Base-by-base conservation (phyloP, 768 basidiomycete species). In the Hortiboletus flavorubellus region DNA sequence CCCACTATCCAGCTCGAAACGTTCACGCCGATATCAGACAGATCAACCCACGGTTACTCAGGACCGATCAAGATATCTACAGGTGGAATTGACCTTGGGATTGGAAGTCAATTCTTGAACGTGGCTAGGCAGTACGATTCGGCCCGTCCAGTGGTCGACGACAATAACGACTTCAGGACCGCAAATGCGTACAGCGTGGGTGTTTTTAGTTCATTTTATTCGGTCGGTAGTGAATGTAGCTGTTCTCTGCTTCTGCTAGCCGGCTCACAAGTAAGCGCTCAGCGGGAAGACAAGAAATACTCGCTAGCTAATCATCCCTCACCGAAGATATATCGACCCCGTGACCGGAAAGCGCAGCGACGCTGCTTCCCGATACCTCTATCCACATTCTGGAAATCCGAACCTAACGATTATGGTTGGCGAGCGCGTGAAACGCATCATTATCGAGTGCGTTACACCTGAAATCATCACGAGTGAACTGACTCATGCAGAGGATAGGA, bases 311-410 rank as follows among this genome's bases (percentile, higher is more conserved):
- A 59, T 34, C 2, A 4, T 6, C 1, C 14, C 4, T 23, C 9
- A 18, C 16, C 18, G 1, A 23, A 89, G 86, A 61, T 88, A 81
- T 62, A 72, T 87, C 16, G 73, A 81, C 54, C 67, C 62, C 2
- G 64, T 68, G 16, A 81, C 76, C 0, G 71, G 71, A 35, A 63
- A 44, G 21, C 72, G 71, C 4, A 70, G 49, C 1, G 71, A 72
- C 42, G 49, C 66, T 12, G 67, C 68, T n/a, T 78, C 77, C 16
- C 33, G 66, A 45, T 73, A 72, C 53, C 46, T 79, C 3, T 79
- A 76, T 46, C 69, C 71, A 12, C 64, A 69, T 8, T 51, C 68
- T 5, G 61, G 63, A 29, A 66, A 63, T 15, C 30, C 42, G 0
- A 76, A 75, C 53, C 37, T 79, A 1, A 60, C 64, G 12, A 53